Evolutionary conservation across 371 early-diverging fungal genomes (phyloP).

Genomic region (Lichtheimia ramosa): DNA sequence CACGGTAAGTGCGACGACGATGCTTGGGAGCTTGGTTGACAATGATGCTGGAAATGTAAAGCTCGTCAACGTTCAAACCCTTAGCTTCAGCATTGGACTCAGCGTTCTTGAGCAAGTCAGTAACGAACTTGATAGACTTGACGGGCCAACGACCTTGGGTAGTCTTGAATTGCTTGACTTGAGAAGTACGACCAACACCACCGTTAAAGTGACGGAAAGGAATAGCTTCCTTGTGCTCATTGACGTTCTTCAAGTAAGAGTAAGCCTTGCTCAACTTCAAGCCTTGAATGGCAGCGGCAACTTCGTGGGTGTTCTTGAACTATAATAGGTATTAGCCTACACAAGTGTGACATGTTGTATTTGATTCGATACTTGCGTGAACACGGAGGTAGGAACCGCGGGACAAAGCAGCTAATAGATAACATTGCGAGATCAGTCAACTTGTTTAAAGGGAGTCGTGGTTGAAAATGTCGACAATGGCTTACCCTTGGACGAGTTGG

Average conservation of each 20-base stretch:
- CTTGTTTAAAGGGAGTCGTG: no score
- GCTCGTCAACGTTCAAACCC: slow-evolving; percentile 83
- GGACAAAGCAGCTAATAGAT: slow-evolving; percentile 26
- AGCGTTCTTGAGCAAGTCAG: slow-evolving; percentile 96
- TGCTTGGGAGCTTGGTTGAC: slow-evolving; percentile 99
- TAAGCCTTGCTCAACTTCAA: slow-evolving; percentile 94
- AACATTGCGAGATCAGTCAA: slow-evolving; percentile 4
- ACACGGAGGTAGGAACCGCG: slow-evolving; percentile 34
- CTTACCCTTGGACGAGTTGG: slow-evolving; percentile 39
- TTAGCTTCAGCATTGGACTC: slow-evolving; percentile 95
- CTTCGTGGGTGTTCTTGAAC: slow-evolving; percentile 98
- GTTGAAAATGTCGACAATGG: background rate
- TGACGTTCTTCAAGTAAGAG: slow-evolving; percentile 94
- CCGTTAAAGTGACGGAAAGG: slow-evolving; percentile 98
- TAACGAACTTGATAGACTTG: slow-evolving; percentile 94
- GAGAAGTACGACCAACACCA: slow-evolving; percentile 97
- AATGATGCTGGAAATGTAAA: slow-evolving; percentile 93
- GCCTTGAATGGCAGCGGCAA: slow-evolving; percentile 94
- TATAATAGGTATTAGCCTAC: slow-evolving; percentile 13
- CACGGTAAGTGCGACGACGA: slow-evolving; percentile 97
- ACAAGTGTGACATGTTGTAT: background rate
- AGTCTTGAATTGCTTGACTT: slow-evolving; percentile 94
- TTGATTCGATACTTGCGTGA: slow-evolving; percentile 20
- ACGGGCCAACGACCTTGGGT: slow-evolving; percentile 99
- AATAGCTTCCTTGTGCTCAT: slow-evolving; percentile 96